Conservation (phyloP, 2,329 filamentous ascomycete species). For the Fusarium haematococcum region DNA sequence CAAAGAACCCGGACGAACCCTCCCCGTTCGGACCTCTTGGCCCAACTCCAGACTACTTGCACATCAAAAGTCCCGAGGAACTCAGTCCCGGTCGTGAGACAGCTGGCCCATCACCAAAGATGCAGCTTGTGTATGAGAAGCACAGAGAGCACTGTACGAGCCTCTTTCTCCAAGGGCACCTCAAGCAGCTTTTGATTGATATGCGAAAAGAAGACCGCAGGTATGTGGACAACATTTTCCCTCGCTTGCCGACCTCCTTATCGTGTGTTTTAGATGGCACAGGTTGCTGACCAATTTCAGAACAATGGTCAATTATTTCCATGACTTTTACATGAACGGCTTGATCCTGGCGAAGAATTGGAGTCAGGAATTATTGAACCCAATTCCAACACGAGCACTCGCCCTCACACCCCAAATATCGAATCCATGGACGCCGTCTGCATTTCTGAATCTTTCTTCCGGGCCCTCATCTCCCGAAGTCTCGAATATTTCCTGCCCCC, state of each 20-base stretch:
- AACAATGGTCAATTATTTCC: slow-evolving; percentile 19
- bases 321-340: slow-evolving; percentile 24
- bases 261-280: too few relatives aligned
- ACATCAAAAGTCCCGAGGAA: slow-evolving; percentile 4
- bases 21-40: slow-evolving; percentile 4
- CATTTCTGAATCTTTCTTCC: background rate
- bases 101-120: slow-evolving; percentile 13
- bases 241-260: too few relatives aligned
- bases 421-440: background rate
- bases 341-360: slow-evolving; percentile 9
- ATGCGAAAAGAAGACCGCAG: slow-evolving; percentile 16
- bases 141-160: background rate
- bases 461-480: background rate
- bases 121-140: slow-evolving; percentile 18
- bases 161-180: slow-evolving; percentile 18
- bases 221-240: background rate
- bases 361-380: background rate
- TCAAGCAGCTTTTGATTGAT: slow-evolving; percentile 3
- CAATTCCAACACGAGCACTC: background rate
- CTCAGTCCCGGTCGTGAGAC: background rate
- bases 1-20: background rate
- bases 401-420: background rate
- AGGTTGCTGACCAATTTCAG: background rate
- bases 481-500: background rate
- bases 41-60: slow-evolving; percentile 19